phyloP scores from a whole-genome alignment of 352 stramenopile genomes.

The Phytophthora pistaciae region DNA sequence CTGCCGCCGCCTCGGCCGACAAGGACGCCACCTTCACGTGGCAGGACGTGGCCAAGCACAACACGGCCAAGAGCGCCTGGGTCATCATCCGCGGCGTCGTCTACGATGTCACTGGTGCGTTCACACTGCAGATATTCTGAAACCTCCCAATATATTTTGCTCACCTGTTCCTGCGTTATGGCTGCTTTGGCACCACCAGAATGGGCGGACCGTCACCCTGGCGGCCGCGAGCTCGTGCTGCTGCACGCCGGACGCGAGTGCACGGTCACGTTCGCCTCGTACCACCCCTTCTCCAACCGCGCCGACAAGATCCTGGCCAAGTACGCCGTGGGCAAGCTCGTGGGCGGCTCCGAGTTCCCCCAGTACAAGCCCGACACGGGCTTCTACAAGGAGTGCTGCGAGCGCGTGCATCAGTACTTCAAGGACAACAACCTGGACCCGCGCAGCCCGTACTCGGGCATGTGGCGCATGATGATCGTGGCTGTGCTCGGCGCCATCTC shows the following conservation, averaged over 20 bases:
- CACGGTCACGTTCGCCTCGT: conserved; percentile 92
- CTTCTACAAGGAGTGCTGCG: conserved; percentile 91
- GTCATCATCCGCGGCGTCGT: conserved; percentile 95
- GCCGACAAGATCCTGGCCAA: conserved; percentile 86
- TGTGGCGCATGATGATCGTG: conserved; percentile 91
- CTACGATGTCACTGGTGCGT: conserved; percentile 93
- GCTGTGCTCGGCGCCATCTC: conserved; percentile 66
- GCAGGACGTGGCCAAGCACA: conserved; percentile 96
- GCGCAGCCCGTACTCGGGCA: conserved; percentile 76
- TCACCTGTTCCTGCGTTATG: neutral
- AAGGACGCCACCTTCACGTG: conserved; percentile 85
- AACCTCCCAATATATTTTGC: neutral
- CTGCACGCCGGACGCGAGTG: conserved; percentile 85
- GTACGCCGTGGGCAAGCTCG: conserved; percentile 87
- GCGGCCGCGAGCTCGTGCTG: conserved; percentile 83
- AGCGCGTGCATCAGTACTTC: conserved; percentile 91
- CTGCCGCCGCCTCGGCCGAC: conserved; percentile 18
- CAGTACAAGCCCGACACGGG: conserved; percentile 92
- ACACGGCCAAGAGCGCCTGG: conserved; percentile 96
- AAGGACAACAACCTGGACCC: conserved; percentile 91
- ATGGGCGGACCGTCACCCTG: conserved; percentile 87
- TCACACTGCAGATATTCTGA: neutral
- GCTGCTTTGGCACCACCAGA: conserved; percentile 34
- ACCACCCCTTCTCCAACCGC: conserved; percentile 89
- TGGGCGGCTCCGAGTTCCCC: conserved; percentile 87